Conservation (phyloP, 139 green algal genomes). For the Zygnema circumcarinatum region DNA sequence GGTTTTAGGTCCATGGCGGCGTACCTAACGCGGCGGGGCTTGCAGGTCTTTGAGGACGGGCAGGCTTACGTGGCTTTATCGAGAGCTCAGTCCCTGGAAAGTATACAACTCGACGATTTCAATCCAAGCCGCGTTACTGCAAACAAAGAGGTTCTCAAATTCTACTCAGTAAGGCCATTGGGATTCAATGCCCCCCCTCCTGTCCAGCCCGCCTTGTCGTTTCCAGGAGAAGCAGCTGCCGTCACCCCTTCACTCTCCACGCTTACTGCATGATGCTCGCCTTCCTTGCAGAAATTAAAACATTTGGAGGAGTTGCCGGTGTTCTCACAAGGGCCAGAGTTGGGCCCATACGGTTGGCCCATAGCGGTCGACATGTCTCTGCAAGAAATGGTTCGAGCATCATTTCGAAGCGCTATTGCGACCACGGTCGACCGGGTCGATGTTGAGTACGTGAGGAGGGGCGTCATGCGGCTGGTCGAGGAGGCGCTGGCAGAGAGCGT, state of each 20-base stretch:
- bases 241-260: not conserved
- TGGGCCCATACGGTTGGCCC: not conserved
- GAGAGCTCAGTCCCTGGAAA: slow-evolving; percentile 37
- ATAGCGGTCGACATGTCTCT: not conserved
- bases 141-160: not conserved
- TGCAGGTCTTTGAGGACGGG: slow-evolving; percentile 67
- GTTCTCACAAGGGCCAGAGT: not conserved
- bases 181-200: not conserved
- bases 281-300: not conserved
- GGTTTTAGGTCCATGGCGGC: slow-evolving; percentile 47
- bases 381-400: not conserved
- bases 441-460: no score
- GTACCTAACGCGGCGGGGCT: no score
- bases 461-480: no score
- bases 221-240: not conserved
- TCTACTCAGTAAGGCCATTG: not conserved
- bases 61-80: slow-evolving; percentile 74
- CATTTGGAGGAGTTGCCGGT: not conserved
- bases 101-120: not conserved
- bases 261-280: not conserved
- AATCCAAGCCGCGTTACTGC: not conserved
- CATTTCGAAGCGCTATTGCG: no score
- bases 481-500: no score
- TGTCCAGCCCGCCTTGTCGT: not conserved
- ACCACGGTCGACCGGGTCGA: no score